phyloP scores from a whole-genome alignment of 2,329 filamentous ascomycete species.

The Fusarium stilboides region DNA sequence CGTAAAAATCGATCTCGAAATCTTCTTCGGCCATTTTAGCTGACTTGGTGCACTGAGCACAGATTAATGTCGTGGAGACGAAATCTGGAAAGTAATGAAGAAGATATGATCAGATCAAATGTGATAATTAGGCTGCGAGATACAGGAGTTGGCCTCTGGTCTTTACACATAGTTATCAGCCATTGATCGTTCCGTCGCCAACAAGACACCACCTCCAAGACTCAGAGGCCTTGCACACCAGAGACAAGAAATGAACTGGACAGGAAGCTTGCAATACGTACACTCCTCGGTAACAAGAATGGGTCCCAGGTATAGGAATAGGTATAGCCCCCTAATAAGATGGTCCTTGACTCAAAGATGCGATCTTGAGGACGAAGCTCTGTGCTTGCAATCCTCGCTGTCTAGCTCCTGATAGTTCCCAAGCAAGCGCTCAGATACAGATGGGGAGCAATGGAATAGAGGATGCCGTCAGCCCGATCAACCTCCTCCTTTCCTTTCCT shows the following conservation, averaged over 20 bases:
- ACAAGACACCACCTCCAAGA: constrained; percentile 21
- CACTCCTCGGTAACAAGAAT: constrained; percentile 59
- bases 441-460: constrained; percentile 33
- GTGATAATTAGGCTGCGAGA: constrained; percentile 51
- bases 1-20: constrained; percentile 82
- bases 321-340: constrained; percentile 42
- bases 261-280: constrained; percentile 69
- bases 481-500: constrained; percentile 42
- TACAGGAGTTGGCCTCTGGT: constrained; percentile 48
- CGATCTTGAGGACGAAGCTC: constrained; percentile 74
- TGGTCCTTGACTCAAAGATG: constrained; percentile 41
- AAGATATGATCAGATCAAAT: constrained; percentile 34
- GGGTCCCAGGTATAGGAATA: constrained; percentile 24
- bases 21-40: constrained; percentile 76
- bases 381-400: constrained; percentile 66
- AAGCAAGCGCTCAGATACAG: constrained; percentile 45
- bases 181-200: constrained; percentile 42
- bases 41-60: constrained; percentile 30
- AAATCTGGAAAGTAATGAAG: constrained; percentile 24
- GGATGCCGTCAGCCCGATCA: constrained; percentile 41
- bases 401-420: constrained; percentile 33
- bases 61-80: constrained; percentile 32
- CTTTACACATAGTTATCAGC: constrained; percentile 49
- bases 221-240: constrained; percentile 31
- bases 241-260: constrained; percentile 51